Evolutionary conservation across 176 grass and related monocot genomes (phyloP).

Genomic region (Rhipidocladum racemiflorum): DNA sequence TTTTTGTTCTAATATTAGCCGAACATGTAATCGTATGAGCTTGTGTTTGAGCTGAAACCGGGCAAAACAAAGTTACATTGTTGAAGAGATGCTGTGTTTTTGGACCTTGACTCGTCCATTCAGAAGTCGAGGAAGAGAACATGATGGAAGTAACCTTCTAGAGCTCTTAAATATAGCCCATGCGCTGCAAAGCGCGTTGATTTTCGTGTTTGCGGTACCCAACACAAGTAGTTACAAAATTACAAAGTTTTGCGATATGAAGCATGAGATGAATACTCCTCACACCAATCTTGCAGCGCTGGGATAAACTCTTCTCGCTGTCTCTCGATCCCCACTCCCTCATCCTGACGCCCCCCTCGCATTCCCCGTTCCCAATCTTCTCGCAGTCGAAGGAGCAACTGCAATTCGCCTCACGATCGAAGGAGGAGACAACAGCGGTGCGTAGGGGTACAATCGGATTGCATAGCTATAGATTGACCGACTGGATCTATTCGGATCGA

Average conservation of each 20-base stretch:
- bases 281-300: too few species aligned
- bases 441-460: too few species aligned
- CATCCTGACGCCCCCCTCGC: too few species aligned
- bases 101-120: not conserved
- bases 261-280: too few species aligned
- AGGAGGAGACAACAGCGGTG: too few species aligned
- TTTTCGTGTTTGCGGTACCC: not conserved
- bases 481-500: too few species aligned
- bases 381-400: too few species aligned
- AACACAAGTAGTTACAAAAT: not conserved
- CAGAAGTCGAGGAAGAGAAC: not conserved
- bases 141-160: not conserved
- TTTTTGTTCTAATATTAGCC: constrained; percentile 30
- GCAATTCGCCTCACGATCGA: too few species aligned
- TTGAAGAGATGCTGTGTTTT: not conserved
- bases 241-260: not conserved
- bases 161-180: not conserved
- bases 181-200: not conserved
- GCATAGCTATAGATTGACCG: too few species aligned
- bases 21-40: constrained; percentile 20
- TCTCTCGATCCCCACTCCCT: too few species aligned
- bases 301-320: too few species aligned
- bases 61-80: constrained; percentile 4
- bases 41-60: constrained; percentile 13
- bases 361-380: too few species aligned